Evolutionary conservation across 306 rosid species (phyloP).

Genomic region (Prosopis cineraria): DNA sequence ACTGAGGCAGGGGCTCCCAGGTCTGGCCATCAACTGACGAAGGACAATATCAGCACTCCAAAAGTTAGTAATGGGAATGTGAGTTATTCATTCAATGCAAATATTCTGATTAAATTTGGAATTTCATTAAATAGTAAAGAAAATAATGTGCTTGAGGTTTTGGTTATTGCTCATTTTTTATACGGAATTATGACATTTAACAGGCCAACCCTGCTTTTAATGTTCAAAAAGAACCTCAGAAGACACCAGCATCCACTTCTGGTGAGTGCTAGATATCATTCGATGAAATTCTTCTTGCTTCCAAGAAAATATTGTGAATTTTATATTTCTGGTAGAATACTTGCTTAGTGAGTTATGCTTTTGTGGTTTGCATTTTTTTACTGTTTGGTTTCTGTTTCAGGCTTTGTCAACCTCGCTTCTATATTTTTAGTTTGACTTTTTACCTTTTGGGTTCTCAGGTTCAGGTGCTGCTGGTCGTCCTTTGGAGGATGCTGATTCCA

Average conservation of each 20-base stretch:
- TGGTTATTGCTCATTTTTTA: conserved; percentile 26
- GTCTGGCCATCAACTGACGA: conserved; percentile 47
- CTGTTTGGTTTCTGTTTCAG: not conserved
- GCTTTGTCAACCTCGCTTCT: not conserved
- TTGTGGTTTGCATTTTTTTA: conserved; percentile 9
- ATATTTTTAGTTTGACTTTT: conserved; percentile 6
- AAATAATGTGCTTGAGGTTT: conserved; percentile 18
- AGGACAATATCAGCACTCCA: conserved; percentile 43
- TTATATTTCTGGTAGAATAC: conserved; percentile 1
- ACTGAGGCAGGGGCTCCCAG: conserved; percentile 44
- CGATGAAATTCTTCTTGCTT: not conserved
- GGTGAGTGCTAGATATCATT: conserved; percentile 51
- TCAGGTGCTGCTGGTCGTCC: conserved; percentile 58
- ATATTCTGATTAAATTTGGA: conserved; percentile 8
- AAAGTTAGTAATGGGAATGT: conserved; percentile 68
- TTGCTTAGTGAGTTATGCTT: not conserved
- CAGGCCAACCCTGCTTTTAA: conserved; percentile 57
- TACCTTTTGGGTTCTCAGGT: conserved; percentile 48
- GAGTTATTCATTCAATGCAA: conserved; percentile 36
- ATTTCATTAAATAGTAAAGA: not conserved
- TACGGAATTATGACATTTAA: conserved; percentile 23
- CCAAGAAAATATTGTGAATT: conserved; percentile 5
- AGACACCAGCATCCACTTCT: conserved; percentile 45
- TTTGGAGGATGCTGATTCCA: conserved; percentile 82
- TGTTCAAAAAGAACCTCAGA: conserved; percentile 54